Evolutionary conservation across 176 grass and related monocot genomes (phyloP), one percentile per base, ranked within the genome.

Genomic region (Phyllostachys edulis): DNA sequence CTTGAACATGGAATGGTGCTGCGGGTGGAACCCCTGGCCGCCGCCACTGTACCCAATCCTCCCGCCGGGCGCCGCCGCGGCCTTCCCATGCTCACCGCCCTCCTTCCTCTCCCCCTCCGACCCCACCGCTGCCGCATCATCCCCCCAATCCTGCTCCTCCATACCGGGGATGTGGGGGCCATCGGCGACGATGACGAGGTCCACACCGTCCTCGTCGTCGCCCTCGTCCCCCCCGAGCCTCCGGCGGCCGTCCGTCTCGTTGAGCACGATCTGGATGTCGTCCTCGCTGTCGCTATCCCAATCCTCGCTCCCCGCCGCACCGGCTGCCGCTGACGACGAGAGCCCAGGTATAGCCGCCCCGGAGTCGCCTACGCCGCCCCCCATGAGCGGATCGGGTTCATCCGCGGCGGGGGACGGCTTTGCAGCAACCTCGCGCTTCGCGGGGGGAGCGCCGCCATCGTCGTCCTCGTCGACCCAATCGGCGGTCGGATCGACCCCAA

Each of bases 1-100:
- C 96, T 99, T 99, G 93, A 81, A 99, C 89, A 91, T 92, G 49
- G 96, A 96, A 94, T 99, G 87, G 86, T 96, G 96, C 82, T 90
- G 93, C 38, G 83, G 87, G 62, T 95, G 86, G 71, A 99, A 94
- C n/a, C 83, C 90, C 50, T 79, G 96, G 81, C 82, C 84, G 79
- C 80, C 84, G 82, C 84, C 86, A 83, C 86, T 90, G 83, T 94
- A 99, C 34, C 97, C 93, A 61, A 90, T 87, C 87, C 97, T 94
- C 50, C 73, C 80, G 12, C 67, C 82, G 0, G 23, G 86, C 47
- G 59, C 74, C 37, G 55, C 78, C 71, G 20, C 79, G 12, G 49
- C 32, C 84, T 92, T 92, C 82, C 92, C 88, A 42, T 62, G 54
- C 38, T 81, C 90, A 67, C 91, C 85, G 45, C 83, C 90, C 45